phyloP scores from a whole-genome alignment of 2,329 filamentous ascomycete species.

The Aureobasidium namibiae region DNA sequence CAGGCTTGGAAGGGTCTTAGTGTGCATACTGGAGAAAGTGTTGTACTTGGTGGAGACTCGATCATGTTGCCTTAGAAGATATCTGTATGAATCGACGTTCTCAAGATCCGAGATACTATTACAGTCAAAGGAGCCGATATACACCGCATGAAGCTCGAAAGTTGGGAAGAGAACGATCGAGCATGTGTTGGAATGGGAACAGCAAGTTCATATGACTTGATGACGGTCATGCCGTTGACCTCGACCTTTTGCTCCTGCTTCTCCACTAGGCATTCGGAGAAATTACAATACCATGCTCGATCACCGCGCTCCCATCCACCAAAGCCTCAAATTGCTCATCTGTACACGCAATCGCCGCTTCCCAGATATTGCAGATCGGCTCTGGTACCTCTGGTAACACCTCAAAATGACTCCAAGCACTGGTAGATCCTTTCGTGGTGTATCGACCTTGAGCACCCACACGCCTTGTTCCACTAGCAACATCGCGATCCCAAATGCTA shows the following conservation, averaged over 20 bases:
- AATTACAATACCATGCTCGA: not conserved
- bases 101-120: too few species aligned
- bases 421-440: not conserved
- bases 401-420: not conserved
- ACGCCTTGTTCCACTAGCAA: slow-evolving; percentile 45
- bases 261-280: not conserved
- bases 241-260: too few species aligned
- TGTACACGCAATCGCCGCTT: not conserved
- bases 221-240: too few species aligned
- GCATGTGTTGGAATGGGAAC: too few species aligned
- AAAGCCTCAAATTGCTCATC: not conserved
- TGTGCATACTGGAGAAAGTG: not conserved
- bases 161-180: too few species aligned
- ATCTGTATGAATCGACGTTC: too few species aligned
- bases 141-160: too few species aligned
- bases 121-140: too few species aligned
- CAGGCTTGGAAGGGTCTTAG: not conserved
- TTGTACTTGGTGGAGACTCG: not conserved
- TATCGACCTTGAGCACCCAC: not conserved
- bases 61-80: slow-evolving; percentile 6
- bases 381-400: not conserved
- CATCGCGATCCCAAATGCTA: slow-evolving; percentile 39
- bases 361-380: not conserved
- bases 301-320: not conserved
- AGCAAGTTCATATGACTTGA: too few species aligned